A percentile compares a stretch with the other conserved stretches of the same genome.
Evolutionary conservation across 2,329 filamentous ascomycete genomes (phyloP).

Genomic region (Apiospora arundinis): DNA sequence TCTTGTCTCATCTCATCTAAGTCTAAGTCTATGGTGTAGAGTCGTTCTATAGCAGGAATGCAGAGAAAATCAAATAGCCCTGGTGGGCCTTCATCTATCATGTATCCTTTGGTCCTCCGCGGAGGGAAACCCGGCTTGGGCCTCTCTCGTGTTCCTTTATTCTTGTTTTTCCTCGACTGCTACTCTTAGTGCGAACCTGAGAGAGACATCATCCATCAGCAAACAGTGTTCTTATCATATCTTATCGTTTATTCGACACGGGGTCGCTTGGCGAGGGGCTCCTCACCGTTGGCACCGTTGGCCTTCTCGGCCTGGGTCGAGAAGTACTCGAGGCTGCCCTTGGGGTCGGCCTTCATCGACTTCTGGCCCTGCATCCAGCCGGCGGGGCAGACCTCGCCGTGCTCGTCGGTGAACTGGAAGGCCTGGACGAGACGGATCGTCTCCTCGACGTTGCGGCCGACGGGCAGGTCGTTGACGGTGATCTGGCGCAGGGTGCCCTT

Average conservation of each 20-base stretch:
- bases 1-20: constrained; percentile 18
- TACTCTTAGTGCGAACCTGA: constrained; percentile 18
- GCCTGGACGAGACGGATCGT: constrained; percentile 71
- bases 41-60: constrained; percentile 9
- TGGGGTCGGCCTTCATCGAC: constrained; percentile 58
- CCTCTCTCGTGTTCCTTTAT: neutral
- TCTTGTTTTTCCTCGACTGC: neutral
- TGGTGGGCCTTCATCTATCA: neutral
- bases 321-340: constrained; percentile 58
- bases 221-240: constrained; percentile 11
- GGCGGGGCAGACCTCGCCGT: constrained; percentile 74
- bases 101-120: neutral
- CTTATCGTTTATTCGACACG: neutral
- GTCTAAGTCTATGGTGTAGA: constrained; percentile 15
- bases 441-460: constrained; percentile 70
- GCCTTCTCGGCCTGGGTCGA: constrained; percentile 27
- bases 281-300: constrained; percentile 17
- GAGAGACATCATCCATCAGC: constrained; percentile 6
- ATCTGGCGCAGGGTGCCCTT: constrained; percentile 66
- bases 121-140: neutral
- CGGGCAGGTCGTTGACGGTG: constrained; percentile 69
- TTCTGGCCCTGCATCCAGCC: constrained; percentile 55
- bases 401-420: constrained; percentile 84
- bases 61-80: constrained; percentile 10
- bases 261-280: constrained; percentile 12